phyloP scores from a whole-genome alignment of 352 stramenopile species.

The Albugo candida region DNA sequence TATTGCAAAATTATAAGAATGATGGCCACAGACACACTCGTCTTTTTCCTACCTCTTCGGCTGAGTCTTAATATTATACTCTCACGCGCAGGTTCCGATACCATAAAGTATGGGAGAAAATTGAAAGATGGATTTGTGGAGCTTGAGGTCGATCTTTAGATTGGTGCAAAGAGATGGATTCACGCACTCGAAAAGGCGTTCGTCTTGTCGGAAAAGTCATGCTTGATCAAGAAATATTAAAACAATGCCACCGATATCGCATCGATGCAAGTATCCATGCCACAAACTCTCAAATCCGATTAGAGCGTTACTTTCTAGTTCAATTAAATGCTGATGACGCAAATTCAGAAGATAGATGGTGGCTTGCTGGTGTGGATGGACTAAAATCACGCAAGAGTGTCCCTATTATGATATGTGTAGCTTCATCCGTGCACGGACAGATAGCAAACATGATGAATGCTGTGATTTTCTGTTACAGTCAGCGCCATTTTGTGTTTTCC shows the following conservation, averaged over 20 bases:
- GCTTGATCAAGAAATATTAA: conserved; percentile 48
- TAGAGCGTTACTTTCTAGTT: conserved; percentile 71
- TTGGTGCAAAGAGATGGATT: conserved; percentile 62
- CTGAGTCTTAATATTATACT: not conserved
- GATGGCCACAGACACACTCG: conserved; percentile 15
- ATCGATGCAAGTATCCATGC: conserved; percentile 31
- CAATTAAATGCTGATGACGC: conserved; percentile 68
- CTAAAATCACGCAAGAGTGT: conserved; percentile 76
- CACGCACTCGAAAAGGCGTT: conserved; percentile 57
- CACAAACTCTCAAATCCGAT: conserved; percentile 45
- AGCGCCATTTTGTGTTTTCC: conserved; percentile 52
- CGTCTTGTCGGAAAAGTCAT: conserved; percentile 51
- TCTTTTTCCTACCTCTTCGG: not conserved
- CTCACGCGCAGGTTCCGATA: conserved; percentile 22
- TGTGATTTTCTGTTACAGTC: conserved; percentile 35
- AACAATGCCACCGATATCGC: conserved; percentile 47
- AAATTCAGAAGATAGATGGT: conserved; percentile 68
- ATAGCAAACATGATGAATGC: conserved; percentile 56
- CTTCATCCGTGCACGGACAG: conserved; percentile 54
- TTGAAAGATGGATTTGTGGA: conserved; percentile 75
- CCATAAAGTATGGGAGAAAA: conserved; percentile 64
- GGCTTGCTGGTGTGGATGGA: conserved; percentile 58
- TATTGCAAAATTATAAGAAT: conserved; percentile 75
- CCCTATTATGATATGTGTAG: conserved; percentile 48
- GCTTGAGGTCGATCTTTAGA: conserved; percentile 64